phyloP scores from a whole-genome alignment of 768 basidiomycete genomes.

The Podaxis mareebaensis region DNA sequence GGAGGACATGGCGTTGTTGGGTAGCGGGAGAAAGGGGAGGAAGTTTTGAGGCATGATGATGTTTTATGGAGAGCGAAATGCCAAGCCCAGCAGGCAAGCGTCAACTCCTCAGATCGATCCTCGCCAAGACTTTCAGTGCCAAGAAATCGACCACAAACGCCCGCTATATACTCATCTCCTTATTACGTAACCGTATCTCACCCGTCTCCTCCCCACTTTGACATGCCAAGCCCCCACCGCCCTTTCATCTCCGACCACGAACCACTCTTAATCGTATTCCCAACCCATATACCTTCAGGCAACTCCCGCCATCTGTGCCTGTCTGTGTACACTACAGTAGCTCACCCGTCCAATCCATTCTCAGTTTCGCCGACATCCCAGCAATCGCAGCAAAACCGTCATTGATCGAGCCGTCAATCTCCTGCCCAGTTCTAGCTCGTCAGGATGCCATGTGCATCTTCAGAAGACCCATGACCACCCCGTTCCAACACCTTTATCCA shows the following conservation, averaged over 20 bases:
- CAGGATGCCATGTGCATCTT: background rate
- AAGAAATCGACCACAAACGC: slow-evolving; percentile 18
- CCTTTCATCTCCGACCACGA: background rate
- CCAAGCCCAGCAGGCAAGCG: slow-evolving; percentile 16
- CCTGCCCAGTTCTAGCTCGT: background rate
- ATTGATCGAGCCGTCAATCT: background rate
- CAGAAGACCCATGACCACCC: background rate
- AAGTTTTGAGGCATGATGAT: slow-evolving; percentile 25
- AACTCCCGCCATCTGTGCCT: background rate
- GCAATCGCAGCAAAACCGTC: background rate
- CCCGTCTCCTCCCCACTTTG: slow-evolving; percentile 16
- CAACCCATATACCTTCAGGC: background rate
- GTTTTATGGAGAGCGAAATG: slow-evolving; percentile 32
- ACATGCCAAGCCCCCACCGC: slow-evolving; percentile 9
- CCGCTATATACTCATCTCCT: slow-evolving; percentile 8
- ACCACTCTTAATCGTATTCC: too few relatives aligned
- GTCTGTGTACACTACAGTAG: background rate
- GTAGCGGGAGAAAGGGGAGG: slow-evolving; percentile 26
- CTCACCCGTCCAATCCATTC: background rate
- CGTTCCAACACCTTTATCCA: background rate
- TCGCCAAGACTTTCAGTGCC: slow-evolving; percentile 21
- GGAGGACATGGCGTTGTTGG: slow-evolving; percentile 31
- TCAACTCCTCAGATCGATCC: slow-evolving; percentile 21
- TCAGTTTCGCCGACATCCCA: background rate
- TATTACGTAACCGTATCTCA: slow-evolving; percentile 14